Evolutionary conservation across 1,284 basidiomycete genomes (phyloP).

Genomic region (Vanrija humicola): DNA sequence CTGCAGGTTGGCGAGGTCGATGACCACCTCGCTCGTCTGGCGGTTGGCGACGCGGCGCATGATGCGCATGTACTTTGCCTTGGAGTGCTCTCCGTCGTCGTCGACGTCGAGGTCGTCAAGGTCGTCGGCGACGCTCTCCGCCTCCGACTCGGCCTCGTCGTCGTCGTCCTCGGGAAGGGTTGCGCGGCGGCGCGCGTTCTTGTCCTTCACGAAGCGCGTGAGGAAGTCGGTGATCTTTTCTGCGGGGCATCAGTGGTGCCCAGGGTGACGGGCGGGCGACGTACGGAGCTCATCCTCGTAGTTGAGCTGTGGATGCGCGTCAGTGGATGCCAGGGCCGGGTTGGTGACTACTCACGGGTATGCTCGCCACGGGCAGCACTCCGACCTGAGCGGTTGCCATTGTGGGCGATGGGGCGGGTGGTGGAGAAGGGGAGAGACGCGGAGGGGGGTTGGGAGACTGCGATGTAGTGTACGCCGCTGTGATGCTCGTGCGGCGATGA

Average conservation of each 20-base stretch:
- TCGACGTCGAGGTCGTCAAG: conserved; percentile 51
- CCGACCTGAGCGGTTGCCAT: conserved; percentile 17
- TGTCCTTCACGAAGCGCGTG: conserved; percentile 30
- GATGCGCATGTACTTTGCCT: conserved; percentile 82
- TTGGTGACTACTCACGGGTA: conserved; percentile 33
- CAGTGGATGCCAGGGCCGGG: not conserved
- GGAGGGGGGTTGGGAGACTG: not conserved
- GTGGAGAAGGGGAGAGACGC: not conserved
- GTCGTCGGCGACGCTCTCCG: conserved; percentile 53
- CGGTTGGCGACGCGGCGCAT: conserved; percentile 91
- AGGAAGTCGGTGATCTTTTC: conserved; percentile 45
- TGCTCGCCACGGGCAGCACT: conserved; percentile 46
- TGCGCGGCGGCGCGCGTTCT: conserved; percentile 16
- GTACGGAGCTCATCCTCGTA: conserved; percentile 42
- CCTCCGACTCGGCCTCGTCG: conserved; percentile 62
- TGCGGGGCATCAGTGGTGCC: conserved; percentile 10
- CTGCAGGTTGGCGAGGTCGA: conserved; percentile 49
- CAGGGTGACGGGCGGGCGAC: conserved; percentile 1
- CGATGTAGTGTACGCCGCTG: too few relatives aligned
- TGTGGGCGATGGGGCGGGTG: not conserved
- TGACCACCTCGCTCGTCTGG: conserved; percentile 41
- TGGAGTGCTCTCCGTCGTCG: conserved; percentile 40
- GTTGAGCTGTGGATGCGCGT: conserved; percentile 29
- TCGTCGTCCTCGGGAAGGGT: conserved; percentile 32
- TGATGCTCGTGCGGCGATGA: not conserved